Base-by-base conservation (phyloP, 139 green algal species). In the Chlorella sp. region DNA sequence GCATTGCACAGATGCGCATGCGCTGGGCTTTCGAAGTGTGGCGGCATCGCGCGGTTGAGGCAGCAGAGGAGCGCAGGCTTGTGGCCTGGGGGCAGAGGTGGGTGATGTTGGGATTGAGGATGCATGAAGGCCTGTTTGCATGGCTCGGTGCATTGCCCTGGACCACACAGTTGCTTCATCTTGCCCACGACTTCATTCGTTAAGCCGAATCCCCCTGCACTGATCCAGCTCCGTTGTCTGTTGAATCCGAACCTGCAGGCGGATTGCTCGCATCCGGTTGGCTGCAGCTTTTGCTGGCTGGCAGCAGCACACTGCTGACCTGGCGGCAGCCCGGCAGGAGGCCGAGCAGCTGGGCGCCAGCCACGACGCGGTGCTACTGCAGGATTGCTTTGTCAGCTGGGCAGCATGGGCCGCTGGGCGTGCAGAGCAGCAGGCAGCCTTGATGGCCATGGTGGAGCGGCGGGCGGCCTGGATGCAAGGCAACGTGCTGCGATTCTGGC, bases 21-120 rank as follows among this genome's bases (percentile, higher is more conserved):
- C n/a, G 62, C 46, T 78, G 70, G 67, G 81, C 81, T 11, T 82
- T 91, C 32, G 43, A 41, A 1, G 58, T 46, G 24, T 91, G 88
- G 88, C 86, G 60, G 24, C 48, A 46, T 8, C 38, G 13, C 17
- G 65, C 76, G 1, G 67, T 62, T 40, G 79, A 81, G 8, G 44
- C 34, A 34, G 41, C 38, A 30, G 62, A 73, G 36, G 51, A 36
- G 74, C 83, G 51, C 51, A 20, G 51, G 73, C 19, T 64, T 32
- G 30, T 88, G 41, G 34, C 48, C 4, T 43, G 11, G 17, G 36
- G 3, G 26, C 69, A 68, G 56, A 62, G 82, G 80, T 73, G 85
- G 17, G 74, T 89, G 51, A 16, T 60, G 51, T n/a, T 22, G 26
- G 58, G 36, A 32, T 30, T 36, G 62, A 32, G n/a, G 62, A 34